phyloP scores from a whole-genome alignment of 2,329 filamentous ascomycete species.

The Aspergillus clavatus region DNA sequence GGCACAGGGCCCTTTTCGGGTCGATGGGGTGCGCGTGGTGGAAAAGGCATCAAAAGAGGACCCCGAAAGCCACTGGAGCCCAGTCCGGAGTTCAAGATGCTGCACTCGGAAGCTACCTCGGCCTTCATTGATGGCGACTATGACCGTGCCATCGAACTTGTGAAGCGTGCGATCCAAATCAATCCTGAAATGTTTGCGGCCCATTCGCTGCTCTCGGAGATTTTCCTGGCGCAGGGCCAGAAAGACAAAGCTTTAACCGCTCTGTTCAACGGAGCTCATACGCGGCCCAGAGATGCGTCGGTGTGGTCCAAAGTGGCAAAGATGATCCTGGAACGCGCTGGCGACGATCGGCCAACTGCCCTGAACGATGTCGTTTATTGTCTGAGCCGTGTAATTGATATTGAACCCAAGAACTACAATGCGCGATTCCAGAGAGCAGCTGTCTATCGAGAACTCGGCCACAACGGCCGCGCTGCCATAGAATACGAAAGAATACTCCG shows the following conservation, averaged over 20 bases:
- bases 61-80: conserved; percentile 45
- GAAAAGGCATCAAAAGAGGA: conserved; percentile 44
- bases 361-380: conserved; percentile 50
- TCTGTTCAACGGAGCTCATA: conserved; percentile 55
- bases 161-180: conserved; percentile 47
- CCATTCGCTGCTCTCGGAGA: conserved; percentile 57
- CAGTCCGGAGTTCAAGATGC: conserved; percentile 44
- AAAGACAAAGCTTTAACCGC: conserved; percentile 53
- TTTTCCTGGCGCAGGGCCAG: conserved; percentile 53
- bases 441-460: conserved; percentile 48
- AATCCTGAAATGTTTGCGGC: conserved; percentile 61
- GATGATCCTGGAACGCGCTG: conserved; percentile 48
- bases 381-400: conserved; percentile 50
- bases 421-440: conserved; percentile 53
- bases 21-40: conserved; percentile 37
- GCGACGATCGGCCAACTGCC: conserved; percentile 40
- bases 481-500: conserved; percentile 54
- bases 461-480: conserved; percentile 43
- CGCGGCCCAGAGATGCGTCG: conserved; percentile 50
- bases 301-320: conserved; percentile 56
- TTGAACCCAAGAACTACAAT: conserved; percentile 49
- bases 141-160: conserved; percentile 40
- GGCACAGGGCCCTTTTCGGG: conserved; percentile 32
- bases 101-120: conserved; percentile 45
- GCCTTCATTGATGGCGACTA: conserved; percentile 47